phyloP scores from a whole-genome alignment of 73 alveolate genomes.

The Tetrahymena thermophila region DNA sequence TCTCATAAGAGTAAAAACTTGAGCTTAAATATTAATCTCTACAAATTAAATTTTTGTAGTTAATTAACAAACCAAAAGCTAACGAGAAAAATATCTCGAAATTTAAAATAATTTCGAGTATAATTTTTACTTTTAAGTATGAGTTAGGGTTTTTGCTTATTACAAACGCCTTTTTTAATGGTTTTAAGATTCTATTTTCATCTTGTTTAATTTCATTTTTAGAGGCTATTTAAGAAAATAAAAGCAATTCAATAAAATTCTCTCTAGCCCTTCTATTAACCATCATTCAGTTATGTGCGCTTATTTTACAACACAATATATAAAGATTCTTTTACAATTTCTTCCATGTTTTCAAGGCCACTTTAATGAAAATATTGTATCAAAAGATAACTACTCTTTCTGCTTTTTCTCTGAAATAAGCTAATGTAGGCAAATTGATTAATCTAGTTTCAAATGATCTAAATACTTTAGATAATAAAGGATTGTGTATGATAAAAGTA shows the following conservation, averaged over 20 bases:
- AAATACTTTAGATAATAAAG: background rate
- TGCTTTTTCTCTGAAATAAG: background rate
- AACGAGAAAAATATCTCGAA: background rate
- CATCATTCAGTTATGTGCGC: too few species aligned
- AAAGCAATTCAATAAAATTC: background rate
- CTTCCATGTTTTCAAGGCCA: background rate
- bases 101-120: background rate
- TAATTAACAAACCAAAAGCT: background rate
- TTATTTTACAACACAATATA: background rate
- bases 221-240: background rate
- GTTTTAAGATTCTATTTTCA: background rate
- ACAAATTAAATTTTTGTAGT: background rate
- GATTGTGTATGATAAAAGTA: too few species aligned
- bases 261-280: background rate
- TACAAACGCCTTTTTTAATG: background rate
- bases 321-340: background rate
- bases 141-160: background rate
- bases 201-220: too few species aligned
- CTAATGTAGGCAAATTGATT: too few species aligned
- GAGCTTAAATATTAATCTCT: background rate
- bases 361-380: constrained; percentile 1
- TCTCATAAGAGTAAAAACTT: background rate
- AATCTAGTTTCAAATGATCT: constrained; percentile 10
- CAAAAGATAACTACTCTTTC: background rate
- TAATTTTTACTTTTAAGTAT: background rate